Evolutionary conservation across 805 yeast species (phyloP), one percentile per base, ranked within the genome.

Genomic region (Sungouiella thailandica): DNA sequence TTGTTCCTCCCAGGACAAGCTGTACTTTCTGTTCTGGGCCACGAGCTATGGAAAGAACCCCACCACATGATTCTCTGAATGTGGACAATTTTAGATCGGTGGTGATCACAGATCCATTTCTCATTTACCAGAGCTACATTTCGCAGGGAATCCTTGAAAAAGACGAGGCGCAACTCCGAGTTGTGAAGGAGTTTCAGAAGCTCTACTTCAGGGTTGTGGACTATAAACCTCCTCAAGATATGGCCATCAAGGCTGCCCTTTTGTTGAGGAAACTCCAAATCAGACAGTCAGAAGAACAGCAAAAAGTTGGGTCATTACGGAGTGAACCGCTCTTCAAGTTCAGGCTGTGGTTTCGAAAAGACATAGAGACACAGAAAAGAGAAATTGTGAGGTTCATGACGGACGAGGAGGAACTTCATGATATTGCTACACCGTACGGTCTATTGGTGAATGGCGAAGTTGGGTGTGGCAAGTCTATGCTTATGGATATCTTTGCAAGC

Each of bases 401-500:
- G 1, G 82, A 78, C 47, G 84, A 80, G 42, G 83, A 78, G 37
- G 82, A 77, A 42, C 50, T 80, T 20, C 46, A 55, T 4, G 62
- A 72, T 34, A 62, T 76, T 35, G 64, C 72, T 1, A 66, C 83
- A 0, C 88, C 88, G 0, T 80, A 72, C 36, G 89, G 89, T 0
- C 55, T 82, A 4, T 50, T 78, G 29, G 53, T 78, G 5, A 76
- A 75, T 53, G 84, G 83, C 3, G 83, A 74, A 38, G 84, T 78
- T 4, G 89, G 89, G 0, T 76, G 83, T 44, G 89, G 89, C 1
- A 82, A 82, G 49, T 76, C 85, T 2, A 74, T 82, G 80, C 53
- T 82, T 31, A 73, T 82, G 74, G 87, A 81, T 44, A 72, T 82
- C 14, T 81, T 82, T 58, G 86, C 87, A 1, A 62, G 65, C 30